Conservation (phyloP, 306 rosid genomes). For the Lotus japonicus region DNA sequence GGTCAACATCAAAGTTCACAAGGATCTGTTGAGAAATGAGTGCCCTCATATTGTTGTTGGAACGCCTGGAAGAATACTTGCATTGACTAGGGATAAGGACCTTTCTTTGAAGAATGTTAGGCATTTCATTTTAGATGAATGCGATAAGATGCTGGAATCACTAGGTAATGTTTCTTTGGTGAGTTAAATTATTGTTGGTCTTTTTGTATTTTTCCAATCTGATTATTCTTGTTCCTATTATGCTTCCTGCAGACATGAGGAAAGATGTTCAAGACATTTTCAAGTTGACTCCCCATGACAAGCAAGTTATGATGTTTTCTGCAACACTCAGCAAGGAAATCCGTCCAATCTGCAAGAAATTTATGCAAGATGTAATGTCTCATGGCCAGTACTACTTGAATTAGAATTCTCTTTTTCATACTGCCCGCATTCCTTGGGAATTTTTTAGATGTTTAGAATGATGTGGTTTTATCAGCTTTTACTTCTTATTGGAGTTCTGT, state of each 20-base stretch:
- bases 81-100: constrained; percentile 77
- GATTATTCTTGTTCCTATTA: constrained; percentile 5
- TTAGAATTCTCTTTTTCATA: constrained; percentile 76
- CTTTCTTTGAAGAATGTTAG: constrained; percentile 91
- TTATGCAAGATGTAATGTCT: constrained; percentile 99
- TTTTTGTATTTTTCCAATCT: not conserved
- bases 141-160: constrained; percentile 98
- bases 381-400: constrained; percentile 84
- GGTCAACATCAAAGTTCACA: constrained; percentile 86
- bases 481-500: constrained; percentile 23
- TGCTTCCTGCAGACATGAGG: constrained; percentile 77
- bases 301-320: constrained; percentile 99
- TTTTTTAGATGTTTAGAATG: constrained; percentile 30
- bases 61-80: constrained; percentile 94
- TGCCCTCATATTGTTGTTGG: constrained; percentile 99
- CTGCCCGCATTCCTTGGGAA: constrained; percentile 50
- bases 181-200: not conserved
- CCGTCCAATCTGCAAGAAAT: constrained; percentile 99
- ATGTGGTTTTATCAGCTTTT: constrained; percentile 28
- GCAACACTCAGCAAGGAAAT: constrained; percentile 99
- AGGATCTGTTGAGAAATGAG: constrained; percentile 83
- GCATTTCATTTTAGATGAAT: constrained; percentile 92
- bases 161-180: constrained; percentile 50
- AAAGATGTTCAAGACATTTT: constrained; percentile 96
- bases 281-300: constrained; percentile 98